These are phyloP conservation scores for Trametes coccinea DNA, from an alignment of 768 basidiomycete genomes.

Conservation along the genomic window DNA sequence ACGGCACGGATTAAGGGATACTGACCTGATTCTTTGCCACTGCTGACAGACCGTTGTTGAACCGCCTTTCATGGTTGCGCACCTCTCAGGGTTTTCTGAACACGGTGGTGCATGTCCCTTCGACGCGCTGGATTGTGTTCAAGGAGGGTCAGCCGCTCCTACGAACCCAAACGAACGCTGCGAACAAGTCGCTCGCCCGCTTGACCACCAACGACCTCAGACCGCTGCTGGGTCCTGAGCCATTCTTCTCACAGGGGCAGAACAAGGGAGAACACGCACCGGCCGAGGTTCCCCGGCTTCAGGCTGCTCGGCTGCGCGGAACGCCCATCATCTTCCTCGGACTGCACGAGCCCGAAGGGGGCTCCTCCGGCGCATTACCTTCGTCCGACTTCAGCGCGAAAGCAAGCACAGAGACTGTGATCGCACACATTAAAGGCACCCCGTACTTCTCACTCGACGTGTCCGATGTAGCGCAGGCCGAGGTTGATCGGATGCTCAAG, in stretches of 20 bases:
- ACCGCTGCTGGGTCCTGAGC: slow-evolving; percentile 62
- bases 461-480: slow-evolving; percentile 46
- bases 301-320: slow-evolving; percentile 61
- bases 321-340: slow-evolving; percentile 78
- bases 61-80: slow-evolving; percentile 84
- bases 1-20: too few relatives aligned
- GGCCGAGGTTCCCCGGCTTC: slow-evolving; percentile 38
- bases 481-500: slow-evolving; percentile 46
- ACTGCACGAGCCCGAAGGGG: slow-evolving; percentile 55
- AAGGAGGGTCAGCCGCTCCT: slow-evolving; percentile 69
- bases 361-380: slow-evolving; percentile 52
- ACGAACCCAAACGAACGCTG: slow-evolving; percentile 26
- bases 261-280: slow-evolving; percentile 36
- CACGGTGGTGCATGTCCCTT: slow-evolving; percentile 55
- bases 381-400: slow-evolving; percentile 59
- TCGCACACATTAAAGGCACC: slow-evolving; percentile 69
- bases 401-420: slow-evolving; percentile 39
- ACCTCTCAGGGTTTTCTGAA: slow-evolving; percentile 76
- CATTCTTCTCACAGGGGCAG: slow-evolving; percentile 73
- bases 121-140: slow-evolving; percentile 79
- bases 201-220: slow-evolving; percentile 63
- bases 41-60: slow-evolving; percentile 65
- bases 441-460: slow-evolving; percentile 87
- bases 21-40: slow-evolving; percentile 42
- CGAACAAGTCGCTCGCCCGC: slow-evolving; percentile 46